These are phyloP conservation scores for Monosporozyma solicola DNA, from an alignment of 805 yeast species.

Conservation along the genomic window DNA sequence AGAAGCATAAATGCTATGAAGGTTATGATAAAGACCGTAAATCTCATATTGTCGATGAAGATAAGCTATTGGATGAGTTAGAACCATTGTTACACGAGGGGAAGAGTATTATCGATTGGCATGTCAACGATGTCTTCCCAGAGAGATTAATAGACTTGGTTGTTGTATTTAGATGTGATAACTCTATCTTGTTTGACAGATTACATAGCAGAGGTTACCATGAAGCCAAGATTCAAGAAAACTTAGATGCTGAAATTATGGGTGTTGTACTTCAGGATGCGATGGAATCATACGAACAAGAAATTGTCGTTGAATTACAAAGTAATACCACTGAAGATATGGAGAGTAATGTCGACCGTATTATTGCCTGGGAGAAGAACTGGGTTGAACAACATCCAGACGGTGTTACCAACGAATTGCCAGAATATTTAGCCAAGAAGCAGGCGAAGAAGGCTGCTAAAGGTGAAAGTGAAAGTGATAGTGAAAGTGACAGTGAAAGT, in stretches of 20 bases:
- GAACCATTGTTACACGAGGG: slow-evolving; percentile 76
- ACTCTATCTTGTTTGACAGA: slow-evolving; percentile 63
- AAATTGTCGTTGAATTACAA: slow-evolving; percentile 69
- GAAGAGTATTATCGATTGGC: slow-evolving; percentile 94
- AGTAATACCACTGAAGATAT: slow-evolving; percentile 69
- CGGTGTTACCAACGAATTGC: slow-evolving; percentile 48
- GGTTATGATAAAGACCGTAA: slow-evolving; percentile 83
- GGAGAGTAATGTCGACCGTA: slow-evolving; percentile 73
- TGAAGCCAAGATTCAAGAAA: slow-evolving; percentile 77
- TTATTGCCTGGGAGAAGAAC: slow-evolving; percentile 60
- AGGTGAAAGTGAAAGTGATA: slow-evolving; percentile 6
- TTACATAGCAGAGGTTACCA: slow-evolving; percentile 68
- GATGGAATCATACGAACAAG: slow-evolving; percentile 65
- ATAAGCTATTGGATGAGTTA: slow-evolving; percentile 68
- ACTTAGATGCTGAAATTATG: slow-evolving; percentile 95
- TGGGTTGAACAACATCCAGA: slow-evolving; percentile 65
- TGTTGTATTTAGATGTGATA: slow-evolving; percentile 76
- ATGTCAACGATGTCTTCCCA: slow-evolving; percentile 91
- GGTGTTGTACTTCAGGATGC: slow-evolving; percentile 85
- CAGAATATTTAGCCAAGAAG: slow-evolving; percentile 5
- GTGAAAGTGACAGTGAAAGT: neutral
- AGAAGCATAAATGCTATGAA: slow-evolving; percentile 63
- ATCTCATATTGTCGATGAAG: slow-evolving; percentile 87
- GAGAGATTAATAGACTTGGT: slow-evolving; percentile 88
- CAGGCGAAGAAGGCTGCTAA: slow-evolving; percentile 2